Evolutionary conservation across 2,329 filamentous ascomycete species (phyloP).

Genomic region (Aspergillus sp.): DNA sequence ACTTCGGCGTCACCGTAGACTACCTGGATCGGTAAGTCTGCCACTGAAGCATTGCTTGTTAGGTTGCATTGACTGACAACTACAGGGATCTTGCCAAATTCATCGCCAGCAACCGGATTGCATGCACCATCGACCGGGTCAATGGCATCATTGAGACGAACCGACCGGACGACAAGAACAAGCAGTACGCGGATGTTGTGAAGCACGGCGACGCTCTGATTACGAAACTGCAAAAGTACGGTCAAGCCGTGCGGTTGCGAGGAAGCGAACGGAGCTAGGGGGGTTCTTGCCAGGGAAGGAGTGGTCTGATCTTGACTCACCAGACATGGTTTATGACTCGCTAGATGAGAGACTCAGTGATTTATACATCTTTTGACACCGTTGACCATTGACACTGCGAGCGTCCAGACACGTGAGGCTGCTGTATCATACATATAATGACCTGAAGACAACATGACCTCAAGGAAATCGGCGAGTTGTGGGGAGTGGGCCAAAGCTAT

Average conservation of each 20-base stretch:
- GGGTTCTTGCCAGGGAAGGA: background rate
- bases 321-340: conserved; percentile 2
- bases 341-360: conserved; percentile 12
- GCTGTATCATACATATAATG: conserved; percentile 29
- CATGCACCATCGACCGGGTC: conserved; percentile 96
- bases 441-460: conserved; percentile 19
- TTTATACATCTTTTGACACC: conserved; percentile 14
- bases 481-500: background rate
- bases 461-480: conserved; percentile 2
- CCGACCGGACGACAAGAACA: conserved; percentile 97
- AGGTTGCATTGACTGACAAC: conserved; percentile 19
- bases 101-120: conserved; percentile 89
- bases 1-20: conserved; percentile 95
- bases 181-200: conserved; percentile 97
- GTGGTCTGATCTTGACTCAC: conserved; percentile 3
- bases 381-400: conserved; percentile 12
- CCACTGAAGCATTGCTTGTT: background rate
- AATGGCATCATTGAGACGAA: conserved; percentile 98
- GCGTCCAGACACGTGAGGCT: conserved; percentile 26
- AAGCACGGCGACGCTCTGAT: conserved; percentile 97
- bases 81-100: conserved; percentile 89
- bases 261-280: conserved; percentile 84
- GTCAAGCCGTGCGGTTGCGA: conserved; percentile 88
- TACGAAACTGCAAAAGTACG: conserved; percentile 99
- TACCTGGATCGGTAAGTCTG: conserved; percentile 81